Percentiles rank a stretch among this genome's conserved stretches.
Evolutionary conservation across 352 stramenopile species (phyloP).

Genomic region (Globisporangium radiosum): DNA sequence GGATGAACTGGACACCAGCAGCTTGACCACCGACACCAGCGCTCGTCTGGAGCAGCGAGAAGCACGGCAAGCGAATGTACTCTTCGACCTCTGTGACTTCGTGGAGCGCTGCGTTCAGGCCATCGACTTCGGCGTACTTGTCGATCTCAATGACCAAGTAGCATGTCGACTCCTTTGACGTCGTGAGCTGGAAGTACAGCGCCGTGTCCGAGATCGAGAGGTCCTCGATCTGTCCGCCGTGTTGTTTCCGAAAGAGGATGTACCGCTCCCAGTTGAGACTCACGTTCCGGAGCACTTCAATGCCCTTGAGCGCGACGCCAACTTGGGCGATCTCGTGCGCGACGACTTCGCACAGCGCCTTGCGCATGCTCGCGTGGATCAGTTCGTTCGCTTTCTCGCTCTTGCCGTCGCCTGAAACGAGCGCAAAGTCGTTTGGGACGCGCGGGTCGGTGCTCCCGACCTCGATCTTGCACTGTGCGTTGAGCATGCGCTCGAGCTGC

Average conservation of each 20-base stretch:
- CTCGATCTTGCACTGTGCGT: slow-evolving; percentile 78
- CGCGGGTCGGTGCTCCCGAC: slow-evolving; percentile 34
- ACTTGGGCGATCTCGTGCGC: slow-evolving; percentile 77
- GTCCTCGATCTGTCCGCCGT: slow-evolving; percentile 67
- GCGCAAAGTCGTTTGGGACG: slow-evolving; percentile 53
- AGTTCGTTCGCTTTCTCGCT: slow-evolving; percentile 64
- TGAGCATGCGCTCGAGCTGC: slow-evolving; percentile 65
- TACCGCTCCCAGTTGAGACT: slow-evolving; percentile 84
- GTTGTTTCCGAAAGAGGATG: slow-evolving; percentile 77
- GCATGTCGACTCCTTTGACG: slow-evolving; percentile 77
- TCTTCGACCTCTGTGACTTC: slow-evolving; percentile 49
- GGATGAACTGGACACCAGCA: slow-evolving; percentile 81
- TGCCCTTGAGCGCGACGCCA: slow-evolving; percentile 66
- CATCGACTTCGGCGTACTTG: slow-evolving; percentile 72
- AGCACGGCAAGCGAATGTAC: slow-evolving; percentile 71
- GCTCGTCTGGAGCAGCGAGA: slow-evolving; percentile 75
- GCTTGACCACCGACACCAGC: slow-evolving; percentile 43
- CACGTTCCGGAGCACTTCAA: slow-evolving; percentile 73
- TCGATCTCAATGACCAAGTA: slow-evolving; percentile 85
- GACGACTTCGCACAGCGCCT: slow-evolving; percentile 77
- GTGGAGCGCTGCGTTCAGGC: slow-evolving; percentile 40
- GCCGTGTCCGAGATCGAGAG: slow-evolving; percentile 80
- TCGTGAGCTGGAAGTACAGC: slow-evolving; percentile 78
- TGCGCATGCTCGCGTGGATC: slow-evolving; percentile 61
- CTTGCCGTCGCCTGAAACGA: slow-evolving; percentile 69